These are phyloP conservation scores for Rhizophora mangle DNA, from an alignment of 345 rosid species.

Conservation along the genomic window DNA sequence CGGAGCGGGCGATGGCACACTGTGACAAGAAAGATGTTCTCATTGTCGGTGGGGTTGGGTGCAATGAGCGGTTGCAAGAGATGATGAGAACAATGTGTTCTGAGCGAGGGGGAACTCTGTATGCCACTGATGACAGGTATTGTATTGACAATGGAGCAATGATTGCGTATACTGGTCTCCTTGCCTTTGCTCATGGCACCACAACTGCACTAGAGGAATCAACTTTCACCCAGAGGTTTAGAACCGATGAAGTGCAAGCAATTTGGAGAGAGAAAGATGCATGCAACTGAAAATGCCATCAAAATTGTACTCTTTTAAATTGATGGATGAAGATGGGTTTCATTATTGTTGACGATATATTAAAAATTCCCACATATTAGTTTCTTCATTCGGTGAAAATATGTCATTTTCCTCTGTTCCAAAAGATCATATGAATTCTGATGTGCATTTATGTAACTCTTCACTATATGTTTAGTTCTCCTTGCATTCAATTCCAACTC, in stretches of 20 bases:
- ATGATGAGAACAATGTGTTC: slow-evolving; percentile 98
- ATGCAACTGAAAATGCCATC: neutral
- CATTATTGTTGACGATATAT: too few relatives aligned
- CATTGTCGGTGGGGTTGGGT: slow-evolving; percentile 94
- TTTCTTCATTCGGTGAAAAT: too few relatives aligned
- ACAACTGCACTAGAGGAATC: slow-evolving; percentile 77
- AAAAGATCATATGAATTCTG: too few relatives aligned
- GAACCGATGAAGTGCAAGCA: slow-evolving; percentile 93
- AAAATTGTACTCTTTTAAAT: too few relatives aligned
- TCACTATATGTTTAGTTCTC: too few relatives aligned
- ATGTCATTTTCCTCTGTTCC: too few relatives aligned
- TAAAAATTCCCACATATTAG: too few relatives aligned
- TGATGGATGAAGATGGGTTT: too few relatives aligned
- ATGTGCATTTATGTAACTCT: too few relatives aligned
- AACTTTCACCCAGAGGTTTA: slow-evolving; percentile 84
- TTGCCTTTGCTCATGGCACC: slow-evolving; percentile 64
- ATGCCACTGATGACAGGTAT: slow-evolving; percentile 89
- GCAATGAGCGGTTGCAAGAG: slow-evolving; percentile 88
- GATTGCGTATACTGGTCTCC: slow-evolving; percentile 96
- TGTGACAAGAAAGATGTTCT: slow-evolving; percentile 89
- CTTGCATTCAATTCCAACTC: too few relatives aligned
- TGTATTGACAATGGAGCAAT: slow-evolving; percentile 95
- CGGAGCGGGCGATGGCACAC: slow-evolving; percentile 96
- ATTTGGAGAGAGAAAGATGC: slow-evolving; percentile 69
- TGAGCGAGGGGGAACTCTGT: slow-evolving; percentile 74